These are phyloP conservation scores for Dalechampia spathulata DNA, from an alignment of 441 rosid species.

Conservation along the genomic window DNA sequence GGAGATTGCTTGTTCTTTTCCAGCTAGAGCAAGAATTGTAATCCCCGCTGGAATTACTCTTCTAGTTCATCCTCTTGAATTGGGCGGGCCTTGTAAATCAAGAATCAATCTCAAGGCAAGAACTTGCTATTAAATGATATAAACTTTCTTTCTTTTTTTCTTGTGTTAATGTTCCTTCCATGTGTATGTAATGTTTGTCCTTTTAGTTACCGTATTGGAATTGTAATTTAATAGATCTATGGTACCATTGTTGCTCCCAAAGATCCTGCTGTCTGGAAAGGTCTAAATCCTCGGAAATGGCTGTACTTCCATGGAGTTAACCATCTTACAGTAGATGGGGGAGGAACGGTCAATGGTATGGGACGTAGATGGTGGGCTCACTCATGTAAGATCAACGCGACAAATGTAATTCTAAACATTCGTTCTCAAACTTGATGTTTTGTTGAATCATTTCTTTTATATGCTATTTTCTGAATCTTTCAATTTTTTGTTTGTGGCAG, in stretches of 20 bases:
- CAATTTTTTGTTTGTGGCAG: conserved; percentile 40
- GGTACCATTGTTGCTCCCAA: conserved; percentile 73
- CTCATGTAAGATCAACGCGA: conserved; percentile 66
- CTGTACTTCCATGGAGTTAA: conserved; percentile 64
- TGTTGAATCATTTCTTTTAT: conserved; percentile 4
- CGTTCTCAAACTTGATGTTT: conserved; percentile 12
- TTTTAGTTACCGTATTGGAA: conserved; percentile 8
- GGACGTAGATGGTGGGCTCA: conserved; percentile 80
- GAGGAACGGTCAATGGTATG: conserved; percentile 74
- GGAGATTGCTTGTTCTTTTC: conserved; percentile 67
- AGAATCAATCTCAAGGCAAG: conserved; percentile 62
- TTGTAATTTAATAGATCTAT: conserved; percentile 40
- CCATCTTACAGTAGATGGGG: conserved; percentile 71
- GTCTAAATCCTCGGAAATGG: conserved; percentile 72
- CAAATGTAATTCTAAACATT: conserved; percentile 29
- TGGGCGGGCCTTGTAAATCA: conserved; percentile 78
- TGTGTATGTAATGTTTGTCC: not conserved
- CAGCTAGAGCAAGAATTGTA: conserved; percentile 38
- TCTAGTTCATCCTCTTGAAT: conserved; percentile 53
- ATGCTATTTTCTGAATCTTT: conserved; percentile 17
- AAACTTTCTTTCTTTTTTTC: not conserved
- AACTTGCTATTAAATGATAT: not conserved
- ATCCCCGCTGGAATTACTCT: conserved; percentile 51
- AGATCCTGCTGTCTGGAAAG: conserved; percentile 70
- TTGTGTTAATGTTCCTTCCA: not conserved